Base-by-base conservation (phyloP, 2,329 filamentous ascomycete genomes). In the Myriosclerotinia curreyana region DNA sequence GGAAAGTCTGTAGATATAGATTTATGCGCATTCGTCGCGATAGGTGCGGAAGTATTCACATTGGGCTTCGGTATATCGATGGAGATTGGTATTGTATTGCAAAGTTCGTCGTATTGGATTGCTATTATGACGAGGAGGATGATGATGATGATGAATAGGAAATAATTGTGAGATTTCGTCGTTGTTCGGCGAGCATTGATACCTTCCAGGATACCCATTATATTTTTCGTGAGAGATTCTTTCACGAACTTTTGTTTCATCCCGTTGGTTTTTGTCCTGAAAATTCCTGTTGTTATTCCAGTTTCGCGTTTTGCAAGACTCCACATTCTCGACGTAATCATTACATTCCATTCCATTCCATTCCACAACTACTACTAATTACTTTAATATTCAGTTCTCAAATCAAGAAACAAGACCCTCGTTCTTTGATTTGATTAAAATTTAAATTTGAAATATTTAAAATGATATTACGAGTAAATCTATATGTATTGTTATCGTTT, bases 1-100 rank as follows among this genome's bases (percentile, higher is more conserved):
- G 76, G 71, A 54, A 55, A 55, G 2, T 3, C 5, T 31, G 36
- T 8, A n/a, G 53, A 5, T 42, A 8, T 28, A 7, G 53, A 20
- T n/a, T 2, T 5, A 3, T 31, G 28, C 28, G 22, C 7, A 42
- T 42, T 15, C 20, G 52, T 55, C 22, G 52, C 36, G 5, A 55
- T 22, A 11, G 36, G 22, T 1, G 36, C 15, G 15, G 36, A 25
- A 17, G 22, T 55, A 6, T 42, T 25, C 2, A 12, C 4, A 9
- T 15, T 42, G 1, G 53, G 20, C 22, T 55, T 28, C 2, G 9
- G 31, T 12, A 15, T 9, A 1, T 55, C 11, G 2, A 17, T 42
- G 1, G 22, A 20, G 15, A 55, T 42, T 7, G 53, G 15, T 44
- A 17, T 14, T 20, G 12, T 11, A 12, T 31, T 31, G 4, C n/a